phyloP scores from a whole-genome alignment of 768 basidiomycete genomes.

The Suillus variegatus region DNA sequence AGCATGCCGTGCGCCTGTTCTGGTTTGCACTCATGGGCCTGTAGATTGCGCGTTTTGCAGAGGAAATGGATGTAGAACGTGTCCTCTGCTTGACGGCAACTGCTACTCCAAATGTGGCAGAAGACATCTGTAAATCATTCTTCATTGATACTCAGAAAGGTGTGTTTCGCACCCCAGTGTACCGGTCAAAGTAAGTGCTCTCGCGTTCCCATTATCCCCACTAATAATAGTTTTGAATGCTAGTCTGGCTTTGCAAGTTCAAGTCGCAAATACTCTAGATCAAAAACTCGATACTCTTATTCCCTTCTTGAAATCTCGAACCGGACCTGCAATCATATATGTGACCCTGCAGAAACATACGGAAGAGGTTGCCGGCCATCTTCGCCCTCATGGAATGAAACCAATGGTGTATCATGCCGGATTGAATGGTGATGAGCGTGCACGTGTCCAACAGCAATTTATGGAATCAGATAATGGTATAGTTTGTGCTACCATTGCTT shows the following conservation, averaged over 20 bases:
- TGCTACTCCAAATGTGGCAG: constrained; percentile 42
- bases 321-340: constrained; percentile 47
- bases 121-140: constrained; percentile 47
- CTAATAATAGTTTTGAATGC: neutral
- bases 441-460: constrained; percentile 38
- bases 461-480: constrained; percentile 40
- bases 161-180: constrained; percentile 47
- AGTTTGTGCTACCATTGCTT: constrained; percentile 47
- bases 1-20: neutral
- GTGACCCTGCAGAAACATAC: constrained; percentile 45
- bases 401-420: constrained; percentile 47
- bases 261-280: constrained; percentile 32
- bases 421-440: constrained; percentile 34
- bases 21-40: constrained; percentile 25
- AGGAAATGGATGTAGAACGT: constrained; percentile 45
- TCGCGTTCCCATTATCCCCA: neutral
- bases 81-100: constrained; percentile 49
- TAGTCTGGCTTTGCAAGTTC: constrained; percentile 39
- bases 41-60: constrained; percentile 47
- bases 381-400: constrained; percentile 30
- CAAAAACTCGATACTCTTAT: constrained; percentile 39
- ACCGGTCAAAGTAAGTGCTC: constrained; percentile 40
- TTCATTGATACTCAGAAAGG: constrained; percentile 38
- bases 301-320: constrained; percentile 36
- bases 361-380: constrained; percentile 34